Evolutionary conservation across 257 asterid genomes (phyloP).

Genomic region (Dorcoceras hygrometricum): DNA sequence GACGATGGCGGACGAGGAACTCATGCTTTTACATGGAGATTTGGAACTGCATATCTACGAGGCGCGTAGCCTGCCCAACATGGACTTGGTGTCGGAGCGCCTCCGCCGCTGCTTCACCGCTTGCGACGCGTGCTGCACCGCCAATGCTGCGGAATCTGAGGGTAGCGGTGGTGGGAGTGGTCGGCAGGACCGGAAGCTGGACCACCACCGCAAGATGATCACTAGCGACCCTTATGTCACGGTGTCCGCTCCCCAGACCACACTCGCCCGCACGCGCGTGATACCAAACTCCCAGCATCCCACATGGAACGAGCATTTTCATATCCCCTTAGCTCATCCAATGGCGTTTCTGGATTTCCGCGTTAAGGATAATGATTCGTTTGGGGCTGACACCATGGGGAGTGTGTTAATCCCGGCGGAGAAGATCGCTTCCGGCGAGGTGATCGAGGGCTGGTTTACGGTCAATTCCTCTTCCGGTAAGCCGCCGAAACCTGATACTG

Average conservation of each 20-base stretch:
- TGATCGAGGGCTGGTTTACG: slow-evolving; percentile 49
- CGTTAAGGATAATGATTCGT: slow-evolving; percentile 69
- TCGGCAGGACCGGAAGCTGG: slow-evolving; percentile 36
- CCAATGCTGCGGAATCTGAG: slow-evolving; percentile 23
- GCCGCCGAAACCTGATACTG: slow-evolving; percentile 54
- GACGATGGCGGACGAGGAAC: slow-evolving; percentile 43
- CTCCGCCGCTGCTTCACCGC: slow-evolving; percentile 61
- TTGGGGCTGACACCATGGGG: slow-evolving; percentile 76
- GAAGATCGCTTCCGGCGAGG: slow-evolving; percentile 44
- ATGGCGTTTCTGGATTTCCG: slow-evolving; percentile 48
- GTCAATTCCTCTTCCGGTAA: slow-evolving; percentile 39
- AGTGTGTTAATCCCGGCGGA: slow-evolving; percentile 50
- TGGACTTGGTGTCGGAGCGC: slow-evolving; percentile 70
- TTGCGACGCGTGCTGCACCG: slow-evolving; percentile 46
- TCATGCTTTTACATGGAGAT: slow-evolving; percentile 67
- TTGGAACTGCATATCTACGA: slow-evolving; percentile 57
- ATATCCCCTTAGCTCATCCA: slow-evolving; percentile 65
- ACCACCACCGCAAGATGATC: slow-evolving; percentile 62
- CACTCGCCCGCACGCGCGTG: slow-evolving; percentile 89
- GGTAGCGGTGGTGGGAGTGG: slow-evolving; percentile 19
- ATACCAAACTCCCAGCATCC: slow-evolving; percentile 67
- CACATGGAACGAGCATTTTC: slow-evolving; percentile 63
- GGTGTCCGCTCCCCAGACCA: slow-evolving; percentile 64
- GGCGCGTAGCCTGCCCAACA: slow-evolving; percentile 79
- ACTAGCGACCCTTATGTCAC: slow-evolving; percentile 87